A percentile compares a stretch with the other conserved stretches of the same genome.
These are phyloP conservation scores for Kwoniella shandongensis DNA, from an alignment of 768 basidiomycete genomes.

Conservation along the genomic window DNA sequence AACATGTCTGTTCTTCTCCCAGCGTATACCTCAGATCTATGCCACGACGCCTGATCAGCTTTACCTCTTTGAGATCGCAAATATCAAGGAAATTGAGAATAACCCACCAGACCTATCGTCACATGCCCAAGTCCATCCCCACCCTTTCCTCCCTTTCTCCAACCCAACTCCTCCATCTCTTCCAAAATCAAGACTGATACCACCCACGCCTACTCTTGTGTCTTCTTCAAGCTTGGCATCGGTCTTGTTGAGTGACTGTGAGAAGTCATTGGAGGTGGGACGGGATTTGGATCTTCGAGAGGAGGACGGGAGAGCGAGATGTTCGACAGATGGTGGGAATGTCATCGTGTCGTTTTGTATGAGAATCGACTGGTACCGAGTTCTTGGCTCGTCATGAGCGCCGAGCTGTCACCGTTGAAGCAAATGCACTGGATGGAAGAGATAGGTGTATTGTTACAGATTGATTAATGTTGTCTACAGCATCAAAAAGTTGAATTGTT, in stretches of 20 bases:
- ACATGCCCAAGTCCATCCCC: slow-evolving; percentile 32
- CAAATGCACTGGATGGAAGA: too few species aligned
- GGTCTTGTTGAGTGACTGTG: background rate
- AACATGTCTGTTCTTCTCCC: slow-evolving; percentile 7
- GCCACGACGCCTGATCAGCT: too few species aligned
- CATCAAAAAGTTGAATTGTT: too few species aligned
- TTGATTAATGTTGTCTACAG: too few species aligned
- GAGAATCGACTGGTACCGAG: too few species aligned
- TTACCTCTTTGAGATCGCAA: background rate
- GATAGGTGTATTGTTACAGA: too few species aligned
- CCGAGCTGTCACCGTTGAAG: too few species aligned
- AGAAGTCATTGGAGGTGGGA: background rate
- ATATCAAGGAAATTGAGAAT: background rate
- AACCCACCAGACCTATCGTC: slow-evolving; percentile 11
- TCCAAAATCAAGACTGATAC: slow-evolving; percentile 30
- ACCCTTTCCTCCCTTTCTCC: slow-evolving; percentile 12
- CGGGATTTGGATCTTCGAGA: background rate
- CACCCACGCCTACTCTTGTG: slow-evolving; percentile 14
- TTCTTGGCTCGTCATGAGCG: too few species aligned
- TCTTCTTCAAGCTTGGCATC: background rate
- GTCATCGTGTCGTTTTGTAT: slow-evolving; percentile 3
- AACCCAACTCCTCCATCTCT: slow-evolving; percentile 27
- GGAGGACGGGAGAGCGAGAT: slow-evolving; percentile 8
- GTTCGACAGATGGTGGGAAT: slow-evolving; percentile 21
- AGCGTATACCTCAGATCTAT: slow-evolving; percentile 7